Evolutionary conservation across 1,284 basidiomycete genomes (phyloP), one percentile per base, ranked within the genome.

Genomic region (Trametes sp.): DNA sequence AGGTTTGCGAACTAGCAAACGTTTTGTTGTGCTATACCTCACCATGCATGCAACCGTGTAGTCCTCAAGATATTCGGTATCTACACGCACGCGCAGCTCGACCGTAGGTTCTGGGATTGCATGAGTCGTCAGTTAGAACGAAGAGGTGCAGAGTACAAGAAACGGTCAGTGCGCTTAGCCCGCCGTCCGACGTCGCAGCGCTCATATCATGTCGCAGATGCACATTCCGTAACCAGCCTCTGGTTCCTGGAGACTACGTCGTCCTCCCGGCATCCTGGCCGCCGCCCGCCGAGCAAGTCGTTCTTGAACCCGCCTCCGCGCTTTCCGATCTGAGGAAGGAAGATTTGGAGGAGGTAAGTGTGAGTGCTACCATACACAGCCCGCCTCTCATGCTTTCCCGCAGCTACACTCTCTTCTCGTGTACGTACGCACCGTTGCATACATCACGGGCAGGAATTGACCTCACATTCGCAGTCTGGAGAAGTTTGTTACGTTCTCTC

Each of bases 401-500:
- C 49, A 87, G 85, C 74, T 87, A 9, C 85, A 87, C 68, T 78
- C 83, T 1, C 75, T 86, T 23, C 77, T 87, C 26, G 83, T 86
- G 87, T 88, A 76, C 48, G 84, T 57, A 26, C 26, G 4, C 62
- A 24, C 44, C 24, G 13, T 26, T 16, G 31, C 23, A 6, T 6
- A 9, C 23, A 7, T 5, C 38, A 33, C 6, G 10, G 14, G 14
- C 23, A 31, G 14, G 10, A 2, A 45, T 8, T 31, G 31, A 16
- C 23, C 13, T 21, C 14, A 50, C 23, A 33, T 46, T 26, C 11
- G 19, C 58, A 89, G 88, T 9, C 72, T 91, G 24, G 86, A 88
- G 59, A 90, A 91, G 76, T 91, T 87, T 62, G 77, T 87, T 1
- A 79, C 79, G 0, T 84, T 90, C 51, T 90, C 89, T 1, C 83